Evolutionary conservation across 2,329 filamentous ascomycete genomes (phyloP).

Genomic region (Beauveria pseudobassiana): DNA sequence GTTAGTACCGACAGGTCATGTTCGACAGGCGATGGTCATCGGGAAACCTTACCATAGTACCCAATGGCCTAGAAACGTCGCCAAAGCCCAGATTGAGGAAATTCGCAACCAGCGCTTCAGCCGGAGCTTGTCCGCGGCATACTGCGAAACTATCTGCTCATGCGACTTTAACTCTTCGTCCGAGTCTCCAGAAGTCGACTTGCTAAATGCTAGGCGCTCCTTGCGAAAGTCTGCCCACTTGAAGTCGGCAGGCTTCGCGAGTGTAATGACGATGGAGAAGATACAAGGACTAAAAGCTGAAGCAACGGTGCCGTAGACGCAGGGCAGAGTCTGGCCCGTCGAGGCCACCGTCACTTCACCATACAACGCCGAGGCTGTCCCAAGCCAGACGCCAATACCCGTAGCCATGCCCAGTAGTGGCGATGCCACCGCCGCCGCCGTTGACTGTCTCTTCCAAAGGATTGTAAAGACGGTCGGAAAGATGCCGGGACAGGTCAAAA

Average conservation of each 20-base stretch:
- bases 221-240: slow-evolving; percentile 33
- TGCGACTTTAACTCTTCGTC: slow-evolving; percentile 17
- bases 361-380: slow-evolving; percentile 36
- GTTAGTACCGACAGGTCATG: background rate
- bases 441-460: slow-evolving; percentile 43
- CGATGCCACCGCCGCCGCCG: slow-evolving; percentile 39
- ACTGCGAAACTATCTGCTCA: slow-evolving; percentile 19
- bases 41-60: slow-evolving; percentile 36
- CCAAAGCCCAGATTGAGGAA: slow-evolving; percentile 37
- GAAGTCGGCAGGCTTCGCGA: slow-evolving; percentile 33
- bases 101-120: slow-evolving; percentile 40
- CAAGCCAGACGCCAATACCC: slow-evolving; percentile 46
- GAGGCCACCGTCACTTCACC: slow-evolving; percentile 40
- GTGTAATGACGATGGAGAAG: slow-evolving; percentile 40
- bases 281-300: slow-evolving; percentile 34
- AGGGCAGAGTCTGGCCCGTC: slow-evolving; percentile 41
- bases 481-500: slow-evolving; percentile 45
- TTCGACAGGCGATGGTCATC: background rate
- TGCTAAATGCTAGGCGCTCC: slow-evolving; percentile 31
- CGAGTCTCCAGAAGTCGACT: slow-evolving; percentile 12
- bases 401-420: slow-evolving; percentile 43
- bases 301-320: slow-evolving; percentile 45
- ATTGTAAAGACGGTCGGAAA: slow-evolving; percentile 47
- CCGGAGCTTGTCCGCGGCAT: slow-evolving; percentile 24
- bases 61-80: slow-evolving; percentile 46